Base-by-base conservation (phyloP, 2,329 filamentous ascomycete species). In the Ophiocordyceps unilateralis region DNA sequence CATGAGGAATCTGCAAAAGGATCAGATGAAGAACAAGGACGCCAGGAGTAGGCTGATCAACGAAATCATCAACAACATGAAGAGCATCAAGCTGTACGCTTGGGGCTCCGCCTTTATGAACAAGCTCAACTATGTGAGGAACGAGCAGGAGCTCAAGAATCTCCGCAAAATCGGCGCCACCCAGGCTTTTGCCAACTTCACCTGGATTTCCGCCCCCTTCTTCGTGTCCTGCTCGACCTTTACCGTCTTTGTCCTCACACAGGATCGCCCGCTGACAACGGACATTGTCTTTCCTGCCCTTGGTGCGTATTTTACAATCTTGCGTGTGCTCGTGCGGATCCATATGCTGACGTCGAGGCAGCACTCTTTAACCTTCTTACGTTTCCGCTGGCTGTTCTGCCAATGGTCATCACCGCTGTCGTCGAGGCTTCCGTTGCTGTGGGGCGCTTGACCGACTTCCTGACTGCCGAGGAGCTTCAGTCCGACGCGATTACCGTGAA, bases 11-110 rank as follows among this genome's bases (percentile, higher is more conserved):
- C 66, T 98, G 53, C 93, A 98, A 58, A 93, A 96, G 63, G 71
- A 79, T 49, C 91, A 98, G 66, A 98, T 98, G 91, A 93, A 93
- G 69, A 96, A 96, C 67, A 98, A 98, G 66, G 91, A 98, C 55
- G 75, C 87, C 34, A 78, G 91, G 56, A 94, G 88, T 40, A 78
- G 89, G 41, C 66, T 98, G 45, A 95, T 96, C 70, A 93, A 89
- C 7, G 91, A 98, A 62, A 98, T 98, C 50, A 70, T 98, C 56
- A 95, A 93, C 69, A 96, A 96, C 64, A 98, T 98, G 84, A 98
- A 98, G 69, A 93, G 87, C 58, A 91, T 98, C 68, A 98, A 98
- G 66, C 75, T 98, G 19, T 98, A 95, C 59, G 91, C 91, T 24
- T 98, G 91, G 91, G 89, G 88, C 26, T 82, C 81, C 24, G 89